Evolutionary conservation across 1,284 basidiomycete genomes (phyloP), one percentile per base, ranked within the genome.

Genomic region (Uromyces viciae-fabae): DNA sequence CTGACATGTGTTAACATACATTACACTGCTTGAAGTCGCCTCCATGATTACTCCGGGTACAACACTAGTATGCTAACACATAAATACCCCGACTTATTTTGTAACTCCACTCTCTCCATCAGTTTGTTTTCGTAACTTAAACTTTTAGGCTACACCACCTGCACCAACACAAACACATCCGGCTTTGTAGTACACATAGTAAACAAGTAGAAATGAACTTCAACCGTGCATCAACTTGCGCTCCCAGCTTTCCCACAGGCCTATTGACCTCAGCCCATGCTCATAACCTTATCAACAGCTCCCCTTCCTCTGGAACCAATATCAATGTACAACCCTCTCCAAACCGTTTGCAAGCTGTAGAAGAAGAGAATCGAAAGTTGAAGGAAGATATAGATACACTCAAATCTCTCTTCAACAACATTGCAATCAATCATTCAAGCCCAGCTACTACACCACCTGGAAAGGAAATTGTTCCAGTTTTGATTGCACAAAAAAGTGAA

Each of bases 321-420:
- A 3, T 3, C 17, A 19, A 31, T 22, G 31, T 62, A 25, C 31
- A 25, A 25, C 36, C 28, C 14, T 36, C 38, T 52, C 40, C 71
- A 14, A 49, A 38, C 43, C 40, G 36, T 31, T 56, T 75, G n/a
- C 54, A 75, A 22, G 22, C 38, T 64, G 74, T 76, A 15, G 74
- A 76, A 66, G 75, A 66, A 15, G 75, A 66, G 62, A 76, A 66
- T 52, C 4, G 60, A 36, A 76, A 54, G 46, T 40, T 76, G 11
- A 76, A 68, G 43, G 60, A 33, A 36, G 75, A 76, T 19, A 36
- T 76, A n/a, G 43, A 66, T 8, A 22, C 8, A 11, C 40, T 76
- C 25, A 76, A 68, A 38, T 25, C 33, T 33, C 60, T 66, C 43
- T 75, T 75, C 56, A 52, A 75, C 38, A 62, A 60, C 11, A 25